Conservation (phyloP, 371 early-diverging fungal species). For the Nematocida sp. region DNA sequence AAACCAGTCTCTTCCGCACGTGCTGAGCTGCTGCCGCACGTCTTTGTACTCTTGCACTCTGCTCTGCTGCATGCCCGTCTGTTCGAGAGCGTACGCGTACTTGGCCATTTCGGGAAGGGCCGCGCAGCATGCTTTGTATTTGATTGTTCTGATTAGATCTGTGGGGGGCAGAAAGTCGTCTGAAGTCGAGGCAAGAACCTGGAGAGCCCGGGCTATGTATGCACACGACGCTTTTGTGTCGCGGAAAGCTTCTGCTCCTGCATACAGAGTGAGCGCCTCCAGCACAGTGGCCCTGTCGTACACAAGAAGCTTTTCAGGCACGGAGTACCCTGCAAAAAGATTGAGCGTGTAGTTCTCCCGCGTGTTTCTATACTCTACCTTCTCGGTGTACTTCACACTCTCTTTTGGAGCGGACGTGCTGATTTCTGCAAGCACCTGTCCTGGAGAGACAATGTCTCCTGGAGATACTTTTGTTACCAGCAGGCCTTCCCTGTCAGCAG, state of each 20-base stretch:
- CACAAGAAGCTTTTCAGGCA: constrained; percentile 1
- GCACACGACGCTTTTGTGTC: no score
- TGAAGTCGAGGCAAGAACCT: no score
- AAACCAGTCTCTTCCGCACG: neutral
- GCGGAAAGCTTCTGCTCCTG: no score
- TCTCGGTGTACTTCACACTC: constrained; percentile 2
- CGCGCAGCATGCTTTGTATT: neutral
- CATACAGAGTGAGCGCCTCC: no score
- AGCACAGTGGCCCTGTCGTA: neutral
- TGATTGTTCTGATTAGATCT: neutral
- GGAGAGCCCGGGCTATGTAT: no score
- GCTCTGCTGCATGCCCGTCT: neutral
- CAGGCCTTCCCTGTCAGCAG: constrained; percentile 12
- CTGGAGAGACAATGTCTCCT: constrained; percentile 20
- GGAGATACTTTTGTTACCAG: neutral
- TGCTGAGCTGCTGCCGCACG: neutral
- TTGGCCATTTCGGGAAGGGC: no score
- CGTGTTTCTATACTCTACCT: constrained; percentile 21
- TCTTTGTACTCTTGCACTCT: neutral
- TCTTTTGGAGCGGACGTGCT: neutral
- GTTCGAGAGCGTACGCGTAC: neutral
- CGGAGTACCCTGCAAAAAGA: constrained; percentile 4
- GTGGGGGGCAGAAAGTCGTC: neutral
- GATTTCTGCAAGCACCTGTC: constrained; percentile 25
- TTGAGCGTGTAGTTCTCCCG: constrained; percentile 1